phyloP scores from a whole-genome alignment of 495 filamentous ascomycete species.

The Xylaria bambusicola region DNA sequence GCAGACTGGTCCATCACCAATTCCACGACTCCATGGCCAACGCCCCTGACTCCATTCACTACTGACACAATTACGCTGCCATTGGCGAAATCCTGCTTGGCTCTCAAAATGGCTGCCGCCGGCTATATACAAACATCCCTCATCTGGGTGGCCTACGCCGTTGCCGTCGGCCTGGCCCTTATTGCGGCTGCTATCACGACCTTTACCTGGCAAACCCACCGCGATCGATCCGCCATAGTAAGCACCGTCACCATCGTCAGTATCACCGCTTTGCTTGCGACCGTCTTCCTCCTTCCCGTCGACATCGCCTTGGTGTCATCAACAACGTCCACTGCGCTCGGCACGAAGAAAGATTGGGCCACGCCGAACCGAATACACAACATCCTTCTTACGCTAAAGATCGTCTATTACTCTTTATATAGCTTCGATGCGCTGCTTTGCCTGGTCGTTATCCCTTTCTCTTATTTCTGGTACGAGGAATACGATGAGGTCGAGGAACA shows the following conservation, averaged over 20 bases:
- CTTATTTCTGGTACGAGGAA: constrained; percentile 98
- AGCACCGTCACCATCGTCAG: constrained; percentile 83
- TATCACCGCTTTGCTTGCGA: constrained; percentile 83
- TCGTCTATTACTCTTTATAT: constrained; percentile 92
- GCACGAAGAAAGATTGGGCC: constrained; percentile 93
- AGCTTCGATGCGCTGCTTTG: constrained; percentile 90
- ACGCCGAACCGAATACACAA: constrained; percentile 72
- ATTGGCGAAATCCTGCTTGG: background rate
- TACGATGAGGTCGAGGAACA: constrained; percentile 84
- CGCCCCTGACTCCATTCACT: background rate
- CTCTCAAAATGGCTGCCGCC: constrained; percentile 55
- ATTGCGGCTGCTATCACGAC: constrained; percentile 77
- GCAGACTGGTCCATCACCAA: background rate
- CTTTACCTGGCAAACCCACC: constrained; percentile 81
- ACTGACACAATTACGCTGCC: background rate
- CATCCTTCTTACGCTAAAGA: constrained; percentile 76
- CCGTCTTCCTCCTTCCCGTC: constrained; percentile 87
- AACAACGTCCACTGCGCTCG: constrained; percentile 72
- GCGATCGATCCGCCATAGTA: constrained; percentile 79
- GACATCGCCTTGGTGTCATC: constrained; percentile 94
- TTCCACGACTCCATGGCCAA: constrained; percentile 1
- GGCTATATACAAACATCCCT: constrained; percentile 76
- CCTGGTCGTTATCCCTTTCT: constrained; percentile 86
- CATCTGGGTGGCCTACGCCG: constrained; percentile 90
- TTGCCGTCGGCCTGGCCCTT: constrained; percentile 71